These are phyloP conservation scores for Phytophthora lateralis DNA, from an alignment of 352 stramenopile genomes.

Conservation along the genomic window DNA sequence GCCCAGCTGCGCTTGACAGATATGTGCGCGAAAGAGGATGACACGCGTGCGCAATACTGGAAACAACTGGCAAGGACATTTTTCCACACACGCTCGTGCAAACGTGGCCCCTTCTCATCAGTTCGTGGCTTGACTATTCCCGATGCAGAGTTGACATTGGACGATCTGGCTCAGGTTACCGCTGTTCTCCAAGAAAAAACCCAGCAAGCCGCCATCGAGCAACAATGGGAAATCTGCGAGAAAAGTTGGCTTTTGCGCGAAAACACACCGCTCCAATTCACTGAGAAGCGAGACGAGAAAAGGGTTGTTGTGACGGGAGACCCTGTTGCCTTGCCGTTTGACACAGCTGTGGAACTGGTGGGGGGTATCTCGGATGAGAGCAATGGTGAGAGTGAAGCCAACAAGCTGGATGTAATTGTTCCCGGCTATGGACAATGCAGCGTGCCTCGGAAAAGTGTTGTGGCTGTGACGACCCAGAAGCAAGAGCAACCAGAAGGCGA, in stretches of 20 bases:
- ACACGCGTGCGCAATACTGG: background rate
- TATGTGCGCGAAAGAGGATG: conserved; percentile 3
- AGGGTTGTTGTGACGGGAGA: conserved; percentile 3
- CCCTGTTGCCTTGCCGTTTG: background rate
- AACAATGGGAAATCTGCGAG: conserved; percentile 12
- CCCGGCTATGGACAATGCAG: conserved; percentile 11
- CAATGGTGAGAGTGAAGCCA: background rate
- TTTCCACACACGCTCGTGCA: conserved; percentile 10
- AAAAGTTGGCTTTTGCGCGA: conserved; percentile 8
- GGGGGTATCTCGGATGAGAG: background rate
- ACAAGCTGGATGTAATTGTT: conserved; percentile 6
- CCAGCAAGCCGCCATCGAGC: background rate
- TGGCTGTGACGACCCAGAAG: conserved; percentile 1
- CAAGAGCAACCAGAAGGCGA: background rate
- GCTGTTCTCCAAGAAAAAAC: conserved; percentile 11
- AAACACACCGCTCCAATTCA: conserved; percentile 7
- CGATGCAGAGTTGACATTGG: conserved; percentile 1
- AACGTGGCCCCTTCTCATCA: conserved; percentile 1
- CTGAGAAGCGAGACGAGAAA: background rate
- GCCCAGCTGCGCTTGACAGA: conserved; percentile 1
- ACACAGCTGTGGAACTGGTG: conserved; percentile 4
- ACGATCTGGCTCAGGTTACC: conserved; percentile 10
- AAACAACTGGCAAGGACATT: conserved; percentile 14
- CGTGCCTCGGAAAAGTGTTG: conserved; percentile 4
- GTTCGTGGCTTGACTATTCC: conserved; percentile 1